A percentile compares a stretch with the other conserved stretches of the same genome.
phyloP scores from a whole-genome alignment of 352 stramenopile genomes.

The Nothophytophthora sp. region DNA sequence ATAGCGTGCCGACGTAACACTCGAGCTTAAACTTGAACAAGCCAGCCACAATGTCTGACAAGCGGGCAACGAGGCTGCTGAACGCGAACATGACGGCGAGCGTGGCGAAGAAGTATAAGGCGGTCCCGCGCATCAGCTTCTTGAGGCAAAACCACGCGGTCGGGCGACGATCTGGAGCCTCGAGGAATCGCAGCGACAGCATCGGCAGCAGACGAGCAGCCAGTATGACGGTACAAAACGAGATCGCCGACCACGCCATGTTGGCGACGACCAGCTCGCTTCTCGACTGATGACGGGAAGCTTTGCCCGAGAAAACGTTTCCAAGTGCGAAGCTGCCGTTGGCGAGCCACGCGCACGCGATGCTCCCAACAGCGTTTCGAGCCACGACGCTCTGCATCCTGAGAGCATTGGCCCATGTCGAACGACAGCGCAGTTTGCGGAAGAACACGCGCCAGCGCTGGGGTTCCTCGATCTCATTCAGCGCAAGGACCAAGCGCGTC shows the following conservation, averaged over 20 bases:
- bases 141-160: constrained; percentile 16
- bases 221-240: constrained; percentile 7
- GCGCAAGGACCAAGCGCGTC: too few relatives aligned
- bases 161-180: constrained; percentile 5
- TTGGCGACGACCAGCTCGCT: constrained; percentile 12
- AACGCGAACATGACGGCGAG: constrained; percentile 5
- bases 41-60: neutral
- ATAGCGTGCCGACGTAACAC: constrained; percentile 6
- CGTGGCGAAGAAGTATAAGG: constrained; percentile 8
- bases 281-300: constrained; percentile 10
- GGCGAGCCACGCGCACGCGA: constrained; percentile 12
- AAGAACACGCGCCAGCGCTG: too few relatives aligned
- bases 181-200: constrained; percentile 10
- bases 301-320: constrained; percentile 17
- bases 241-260: constrained; percentile 6
- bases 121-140: neutral
- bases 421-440: too few relatives aligned
- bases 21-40: constrained; percentile 20
- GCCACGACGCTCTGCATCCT: constrained; percentile 2
- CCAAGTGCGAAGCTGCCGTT: constrained; percentile 10
- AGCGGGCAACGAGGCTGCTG: constrained; percentile 4
- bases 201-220: constrained; percentile 8
- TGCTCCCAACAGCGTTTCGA: constrained; percentile 9
- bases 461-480: too few relatives aligned
- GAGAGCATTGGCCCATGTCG: constrained; percentile 1